Base-by-base conservation (phyloP, 1,139 yeast genomes). In the Nakaseomyces nivariensis region DNA sequence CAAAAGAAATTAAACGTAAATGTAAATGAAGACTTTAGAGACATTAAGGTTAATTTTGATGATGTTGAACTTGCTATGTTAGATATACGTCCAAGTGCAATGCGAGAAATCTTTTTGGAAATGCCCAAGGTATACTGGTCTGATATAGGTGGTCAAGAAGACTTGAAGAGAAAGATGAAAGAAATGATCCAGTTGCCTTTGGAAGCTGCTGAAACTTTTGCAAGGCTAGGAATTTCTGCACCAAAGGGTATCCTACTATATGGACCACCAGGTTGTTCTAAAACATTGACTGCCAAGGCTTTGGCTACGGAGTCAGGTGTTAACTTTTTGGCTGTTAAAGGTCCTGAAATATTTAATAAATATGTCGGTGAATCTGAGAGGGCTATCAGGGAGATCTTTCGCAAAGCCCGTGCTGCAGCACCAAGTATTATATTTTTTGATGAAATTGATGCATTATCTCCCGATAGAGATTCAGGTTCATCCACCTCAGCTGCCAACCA, bases 231-330 rank as follows among this genome's bases (percentile, higher is more conserved):
- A 0, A 82, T 94, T 6, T 74, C 78, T 51, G 92, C 97, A 0
- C 98, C 99, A 2, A 85, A 88, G 59, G 97, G 97, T 38, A 85
- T 90, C 0, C 68, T 90, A 46, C 71, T 90, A 22, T 90, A 90
- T 65, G 97, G 97, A 0, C 97, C 97, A 0, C 97, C 97, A 0
- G 97, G 97, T 6, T 90, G 97, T 69, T 89, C 97, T 6, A 90
- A 90, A 61, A 90, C 97, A 0, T 70, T 90, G 52, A 87, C 96
- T 0, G 97, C 97, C 1, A 90, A 90, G 63, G 97, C 97, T 0
- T 70, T 90, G 37, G 97, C 97, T 0, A 86, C 96, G 0, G 97
- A 90, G 67, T 85, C 96, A 1, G 97, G 96, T 0, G 76, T 90
- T 49, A 90, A 90, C 60, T 90, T 90, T 64, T 67, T 90, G 52